A percentile compares a stretch with the other conserved stretches of the same genome.
Conservation (phyloP, 495 filamentous ascomycete genomes). For the Penicillium turbatum region DNA sequence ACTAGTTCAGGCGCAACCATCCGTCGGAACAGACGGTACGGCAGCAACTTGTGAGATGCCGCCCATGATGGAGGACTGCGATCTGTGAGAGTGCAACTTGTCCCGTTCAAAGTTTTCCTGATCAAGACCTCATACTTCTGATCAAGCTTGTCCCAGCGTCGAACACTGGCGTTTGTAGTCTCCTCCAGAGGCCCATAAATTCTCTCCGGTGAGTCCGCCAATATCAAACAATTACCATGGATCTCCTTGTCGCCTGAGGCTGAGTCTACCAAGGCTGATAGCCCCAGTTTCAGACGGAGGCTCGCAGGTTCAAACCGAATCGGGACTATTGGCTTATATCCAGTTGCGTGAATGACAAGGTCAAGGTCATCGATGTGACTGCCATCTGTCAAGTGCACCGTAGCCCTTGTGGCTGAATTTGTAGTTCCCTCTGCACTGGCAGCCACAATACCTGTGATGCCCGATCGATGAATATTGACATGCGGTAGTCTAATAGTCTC, state of each 20-base stretch:
- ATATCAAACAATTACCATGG: not conserved
- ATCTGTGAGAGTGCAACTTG: constrained; percentile 8
- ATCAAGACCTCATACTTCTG: constrained; percentile 4
- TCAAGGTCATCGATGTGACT: constrained; percentile 39
- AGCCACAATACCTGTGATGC: constrained; percentile 8
- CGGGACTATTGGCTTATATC: constrained; percentile 60
- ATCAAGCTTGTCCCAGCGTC: constrained; percentile 22
- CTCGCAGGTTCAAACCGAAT: constrained; percentile 41
- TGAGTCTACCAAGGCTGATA: constrained; percentile 9
- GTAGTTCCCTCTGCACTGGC: not conserved
- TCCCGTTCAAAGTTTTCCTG: constrained; percentile 5
- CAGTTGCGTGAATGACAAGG: constrained; percentile 36
- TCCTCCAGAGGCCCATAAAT: constrained; percentile 1
- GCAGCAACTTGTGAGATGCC: constrained; percentile 16
- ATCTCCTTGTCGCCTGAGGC: not conserved
- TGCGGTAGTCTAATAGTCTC: constrained; percentile 25
- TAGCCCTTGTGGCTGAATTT: not conserved
- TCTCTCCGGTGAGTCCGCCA: not conserved
- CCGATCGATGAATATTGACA: constrained; percentile 27
- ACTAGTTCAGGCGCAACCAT: constrained; percentile 43
- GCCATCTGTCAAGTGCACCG: constrained; percentile 12
- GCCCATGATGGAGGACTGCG: constrained; percentile 12
- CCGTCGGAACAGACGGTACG: constrained; percentile 55
- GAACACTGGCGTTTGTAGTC: not conserved
- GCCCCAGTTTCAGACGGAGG: constrained; percentile 20